Evolutionary conservation across 768 basidiomycete species (phyloP), one percentile per base, ranked within the genome.

Genomic region (Auricularia sp.): DNA sequence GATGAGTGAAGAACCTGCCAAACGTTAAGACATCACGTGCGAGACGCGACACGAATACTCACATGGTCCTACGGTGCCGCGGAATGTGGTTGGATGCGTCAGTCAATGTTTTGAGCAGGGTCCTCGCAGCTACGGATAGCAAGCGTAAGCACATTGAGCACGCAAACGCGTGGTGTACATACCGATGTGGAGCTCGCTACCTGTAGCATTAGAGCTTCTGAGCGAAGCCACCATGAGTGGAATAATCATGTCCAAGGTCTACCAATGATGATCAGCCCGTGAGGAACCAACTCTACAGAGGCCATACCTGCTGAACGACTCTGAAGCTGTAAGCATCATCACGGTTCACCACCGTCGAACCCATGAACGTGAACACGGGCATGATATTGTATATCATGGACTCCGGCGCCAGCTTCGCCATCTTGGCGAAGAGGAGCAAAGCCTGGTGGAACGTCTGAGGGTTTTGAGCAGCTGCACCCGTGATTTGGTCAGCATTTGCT

Each of bases 321-420:
- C 86, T 85, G 80, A 97, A 96, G 71, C 91, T 95, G 76, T 96
- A 95, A 0, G 89, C 85, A 72, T 99, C 97, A 69, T 99, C 97
- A 59, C 94, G 84, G 71, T 97, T 96, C 79, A 98, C 92, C 18
- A 98, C 88, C 67, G 93, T 95, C n/a, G 95, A 92, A 21, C 97
- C 96, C 93, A 98, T 98, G 77, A 98, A 98, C 0, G 95, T 98
- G 79, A 99, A 98, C 56, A 99, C 87, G 3, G 97, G 96, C 92
- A 99, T 97, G 62, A 98, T 83, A 69, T 96, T 94, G 71, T 91
- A 92, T 13, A 98, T 80, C 36, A 96, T 92, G 11, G 93, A 90
- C 64, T 95, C 92, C 0, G 96, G 94, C 0, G 89, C 87, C 42
- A 98, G 79, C 18, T 87, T 83, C 2, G 93, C 90, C 64, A 98